Evolutionary conservation across 108 stramenopile species (phyloP).

Genomic region (Nannochloropsis oceanica): DNA sequence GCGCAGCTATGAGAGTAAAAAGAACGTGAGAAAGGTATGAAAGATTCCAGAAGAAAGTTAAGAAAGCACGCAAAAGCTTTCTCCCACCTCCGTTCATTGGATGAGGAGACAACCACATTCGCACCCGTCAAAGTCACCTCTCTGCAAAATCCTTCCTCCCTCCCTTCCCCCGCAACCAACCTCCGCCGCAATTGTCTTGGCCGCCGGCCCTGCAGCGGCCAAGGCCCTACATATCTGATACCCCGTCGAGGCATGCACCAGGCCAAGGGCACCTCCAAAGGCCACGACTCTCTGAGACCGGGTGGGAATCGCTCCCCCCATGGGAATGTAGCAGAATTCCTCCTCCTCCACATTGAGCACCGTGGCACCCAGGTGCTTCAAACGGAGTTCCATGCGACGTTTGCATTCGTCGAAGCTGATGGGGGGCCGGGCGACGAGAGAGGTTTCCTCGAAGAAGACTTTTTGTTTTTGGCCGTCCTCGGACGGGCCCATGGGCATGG

Average conservation of each 20-base stretch:
- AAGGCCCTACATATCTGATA: conserved; percentile 61
- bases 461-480: conserved; percentile 5
- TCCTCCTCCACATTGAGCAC: conserved; percentile 67
- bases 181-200: conserved; percentile 41
- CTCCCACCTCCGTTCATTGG: no score
- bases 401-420: conserved; percentile 78
- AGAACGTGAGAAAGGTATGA: not conserved
- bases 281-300: conserved; percentile 58
- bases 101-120: no score
- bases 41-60: not conserved
- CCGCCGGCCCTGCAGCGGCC: conserved; percentile 53
- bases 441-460: conserved; percentile 81
- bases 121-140: no score
- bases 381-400: conserved; percentile 55
- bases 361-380: conserved; percentile 65
- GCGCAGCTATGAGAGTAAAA: not conserved
- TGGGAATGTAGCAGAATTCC: conserved; percentile 87
- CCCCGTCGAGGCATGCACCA: conserved; percentile 87
- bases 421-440: conserved; percentile 74
- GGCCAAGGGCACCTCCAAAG: conserved; percentile 69
- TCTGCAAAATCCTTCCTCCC: no score
- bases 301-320: conserved; percentile 76
- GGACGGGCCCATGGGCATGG: conserved; percentile 61
- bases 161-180: not conserved
- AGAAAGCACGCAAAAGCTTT: no score